phyloP scores from a whole-genome alignment of 148 eudicot genomes.

The Euryodendron excelsum region DNA sequence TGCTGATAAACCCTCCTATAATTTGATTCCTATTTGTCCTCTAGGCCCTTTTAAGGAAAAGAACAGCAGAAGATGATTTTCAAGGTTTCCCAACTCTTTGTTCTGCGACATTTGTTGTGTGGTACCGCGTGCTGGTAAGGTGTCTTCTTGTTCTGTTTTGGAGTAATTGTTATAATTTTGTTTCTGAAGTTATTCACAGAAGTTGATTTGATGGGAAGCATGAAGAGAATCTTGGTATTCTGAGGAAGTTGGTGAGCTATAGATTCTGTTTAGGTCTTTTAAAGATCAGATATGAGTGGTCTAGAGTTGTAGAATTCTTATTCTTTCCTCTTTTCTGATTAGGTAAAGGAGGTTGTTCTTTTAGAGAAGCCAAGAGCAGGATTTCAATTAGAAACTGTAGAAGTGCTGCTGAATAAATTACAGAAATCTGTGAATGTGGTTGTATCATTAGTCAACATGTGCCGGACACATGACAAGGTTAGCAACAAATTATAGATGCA shows the following conservation, averaged over 20 bases:
- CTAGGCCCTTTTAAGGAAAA: slow-evolving; percentile 36
- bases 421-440: slow-evolving; percentile 47
- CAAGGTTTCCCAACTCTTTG: slow-evolving; percentile 44
- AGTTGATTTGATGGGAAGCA: slow-evolving; percentile 36
- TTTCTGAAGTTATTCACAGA: slow-evolving; percentile 11
- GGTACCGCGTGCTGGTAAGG: slow-evolving; percentile 59
- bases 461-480: slow-evolving; percentile 58
- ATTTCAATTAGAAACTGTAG: slow-evolving; percentile 27
- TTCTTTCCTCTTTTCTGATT: slow-evolving; percentile 19
- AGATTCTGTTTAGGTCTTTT: neutral
- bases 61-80: slow-evolving; percentile 27
- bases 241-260: slow-evolving; percentile 51
- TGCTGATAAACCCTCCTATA: neutral
- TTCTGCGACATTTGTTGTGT: slow-evolving; percentile 45
- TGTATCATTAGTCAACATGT: slow-evolving; percentile 49
- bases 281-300: neutral
- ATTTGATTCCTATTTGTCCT: slow-evolving; percentile 4
- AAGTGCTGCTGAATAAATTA: slow-evolving; percentile 37
- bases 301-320: neutral
- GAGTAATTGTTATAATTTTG: neutral
- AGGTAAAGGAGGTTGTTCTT: slow-evolving; percentile 39
- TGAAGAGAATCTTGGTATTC: slow-evolving; percentile 48
- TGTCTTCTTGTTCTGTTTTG: neutral
- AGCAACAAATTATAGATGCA: slow-evolving; percentile 2
- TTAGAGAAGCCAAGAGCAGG: slow-evolving; percentile 37